These are phyloP conservation scores for Tolypocladium cylindrosporum DNA, from an alignment of 2,329 filamentous ascomycete species.

Conservation along the genomic window DNA sequence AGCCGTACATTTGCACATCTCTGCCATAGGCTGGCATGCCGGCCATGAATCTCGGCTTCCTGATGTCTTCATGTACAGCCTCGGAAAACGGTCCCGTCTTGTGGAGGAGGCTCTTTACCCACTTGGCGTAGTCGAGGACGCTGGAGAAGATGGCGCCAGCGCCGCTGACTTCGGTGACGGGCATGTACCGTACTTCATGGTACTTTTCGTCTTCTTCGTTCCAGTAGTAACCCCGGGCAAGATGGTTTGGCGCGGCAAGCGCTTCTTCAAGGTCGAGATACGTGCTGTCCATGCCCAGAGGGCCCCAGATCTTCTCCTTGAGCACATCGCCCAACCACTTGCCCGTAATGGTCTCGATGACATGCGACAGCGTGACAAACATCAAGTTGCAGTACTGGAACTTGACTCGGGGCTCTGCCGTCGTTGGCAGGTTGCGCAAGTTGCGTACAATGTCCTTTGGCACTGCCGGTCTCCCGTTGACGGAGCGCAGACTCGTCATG, in stretches of 20 bases:
- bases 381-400: slow-evolving; percentile 43
- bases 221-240: slow-evolving; percentile 35
- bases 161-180: slow-evolving; percentile 21
- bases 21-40: neutral
- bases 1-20: slow-evolving; percentile 14
- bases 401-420: slow-evolving; percentile 30
- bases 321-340: slow-evolving; percentile 6
- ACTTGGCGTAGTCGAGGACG: slow-evolving; percentile 39
- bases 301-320: neutral
- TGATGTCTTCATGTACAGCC: slow-evolving; percentile 17
- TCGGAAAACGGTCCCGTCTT: slow-evolving; percentile 12
- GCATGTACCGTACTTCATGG: slow-evolving; percentile 14
- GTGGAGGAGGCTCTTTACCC: slow-evolving; percentile 37
- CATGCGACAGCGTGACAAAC: slow-evolving; percentile 32
- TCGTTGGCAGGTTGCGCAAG: slow-evolving; percentile 23
- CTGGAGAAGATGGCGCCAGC: slow-evolving; percentile 34
- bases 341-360: slow-evolving; percentile 32
- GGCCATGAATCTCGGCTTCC: slow-evolving; percentile 17
- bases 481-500: slow-evolving; percentile 9
- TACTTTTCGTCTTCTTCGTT: slow-evolving; percentile 14
- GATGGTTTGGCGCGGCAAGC: slow-evolving; percentile 10
- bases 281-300: neutral
- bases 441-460: slow-evolving; percentile 28
- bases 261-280: slow-evolving; percentile 11
- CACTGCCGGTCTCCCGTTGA: slow-evolving; percentile 19